Evolutionary conservation across 441 rosid species (phyloP).

Genomic region (Pelargonium australe): DNA sequence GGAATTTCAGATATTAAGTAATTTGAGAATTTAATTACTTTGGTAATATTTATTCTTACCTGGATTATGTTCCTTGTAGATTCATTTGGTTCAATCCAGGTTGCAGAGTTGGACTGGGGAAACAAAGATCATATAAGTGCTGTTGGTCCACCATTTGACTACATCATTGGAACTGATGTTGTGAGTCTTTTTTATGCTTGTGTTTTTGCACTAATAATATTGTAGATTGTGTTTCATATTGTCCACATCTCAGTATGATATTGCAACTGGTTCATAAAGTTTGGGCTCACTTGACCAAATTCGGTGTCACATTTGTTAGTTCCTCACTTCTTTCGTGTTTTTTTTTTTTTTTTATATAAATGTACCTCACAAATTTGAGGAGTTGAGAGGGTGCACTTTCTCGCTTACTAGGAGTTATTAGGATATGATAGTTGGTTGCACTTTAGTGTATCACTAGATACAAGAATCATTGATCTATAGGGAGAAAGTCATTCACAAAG

Average conservation of each 20-base stretch:
- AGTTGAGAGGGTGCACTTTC: not conserved
- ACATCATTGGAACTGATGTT: slow-evolving; percentile 84
- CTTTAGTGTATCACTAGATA: not conserved
- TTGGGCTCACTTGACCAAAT: not conserved
- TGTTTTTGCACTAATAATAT: not conserved
- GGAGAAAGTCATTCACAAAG: not conserved
- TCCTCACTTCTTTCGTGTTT: not conserved
- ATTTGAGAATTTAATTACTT: slow-evolving; percentile 3
- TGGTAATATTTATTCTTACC: slow-evolving; percentile 12
- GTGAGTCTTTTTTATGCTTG: slow-evolving; percentile 36
- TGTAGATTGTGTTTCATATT: not conserved
- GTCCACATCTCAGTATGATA: not conserved
- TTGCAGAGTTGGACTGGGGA: slow-evolving; percentile 86
- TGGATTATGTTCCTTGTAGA: slow-evolving; percentile 34
- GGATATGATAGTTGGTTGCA: not conserved
- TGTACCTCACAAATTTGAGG: not conserved
- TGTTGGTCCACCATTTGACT: slow-evolving; percentile 78
- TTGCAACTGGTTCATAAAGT: not conserved
- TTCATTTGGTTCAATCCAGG: slow-evolving; percentile 80
- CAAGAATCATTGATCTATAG: not conserved
- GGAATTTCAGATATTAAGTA: not conserved
- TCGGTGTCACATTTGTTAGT: not conserved
- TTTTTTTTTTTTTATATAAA: not conserved
- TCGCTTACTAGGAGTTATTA: not conserved
- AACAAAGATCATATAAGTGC: slow-evolving; percentile 65